Base-by-base conservation (phyloP, 345 rosid species). In the Bruguiera sexangula region DNA sequence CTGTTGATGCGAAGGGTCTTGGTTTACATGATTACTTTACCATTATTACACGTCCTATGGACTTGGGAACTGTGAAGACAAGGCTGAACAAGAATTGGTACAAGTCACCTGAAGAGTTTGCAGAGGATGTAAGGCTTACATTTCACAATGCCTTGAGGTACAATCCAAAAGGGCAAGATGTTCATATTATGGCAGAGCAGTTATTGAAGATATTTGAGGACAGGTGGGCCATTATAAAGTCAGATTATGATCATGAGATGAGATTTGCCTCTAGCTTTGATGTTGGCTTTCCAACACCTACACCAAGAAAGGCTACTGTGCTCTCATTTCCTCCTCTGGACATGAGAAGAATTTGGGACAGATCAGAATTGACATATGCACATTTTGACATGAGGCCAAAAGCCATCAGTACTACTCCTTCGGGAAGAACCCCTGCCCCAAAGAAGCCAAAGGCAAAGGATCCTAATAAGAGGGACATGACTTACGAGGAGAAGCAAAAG, bases 381-480 rank as follows among this genome's bases (percentile, higher is more conserved):
- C 5, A 52, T 37, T 53, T 68, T 71, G 89, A 89, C 67, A 27
- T 37, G 26, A 83, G 78, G 83, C 79, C 76, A 51, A 91, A 78
- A 81, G 78, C 86, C 53, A 71, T 81, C 11, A 81, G 80, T 68
- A 75, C 86, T 60, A 86, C 98, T 71, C 98, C 96, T 77, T 85
- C 96, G 4, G 79, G 83, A 43, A 82, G 98, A 82, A 87, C 95
- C 52, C 93, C 98, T 75, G 86, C 89, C 65, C 89, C 86, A 31
- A 94, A 84, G 76, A 95, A 95, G 85, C 99, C 99, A 8, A 95
- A 92, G 84, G 99, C 98, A 19, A 95, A 89, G 80, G 99, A 95
- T 81, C 94, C 81, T 43, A 75, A 92, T 62, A 95, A 95, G 82
- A 87, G 99, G 78, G 99, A 92, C 66, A 95, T 95, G 99, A 86